Conservation (phyloP, 345 rosid genomes). For the Nasturtium officinale region DNA sequence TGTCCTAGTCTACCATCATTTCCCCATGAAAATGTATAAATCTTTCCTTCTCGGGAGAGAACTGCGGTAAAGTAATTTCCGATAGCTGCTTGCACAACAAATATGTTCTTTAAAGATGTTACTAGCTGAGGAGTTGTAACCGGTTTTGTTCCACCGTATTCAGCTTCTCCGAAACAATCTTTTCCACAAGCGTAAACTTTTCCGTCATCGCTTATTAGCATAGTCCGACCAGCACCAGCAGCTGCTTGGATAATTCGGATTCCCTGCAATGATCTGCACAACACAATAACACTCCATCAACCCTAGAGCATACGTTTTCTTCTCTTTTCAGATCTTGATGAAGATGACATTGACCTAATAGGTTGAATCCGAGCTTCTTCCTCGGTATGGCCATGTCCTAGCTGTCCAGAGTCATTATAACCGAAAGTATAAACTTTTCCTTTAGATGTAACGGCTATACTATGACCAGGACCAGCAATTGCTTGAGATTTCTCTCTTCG, state of each 20-base stretch:
- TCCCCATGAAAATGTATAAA: conserved; percentile 96
- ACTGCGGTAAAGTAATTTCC: conserved; percentile 95
- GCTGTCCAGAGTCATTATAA: conserved; percentile 86
- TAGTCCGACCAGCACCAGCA: conserved; percentile 93
- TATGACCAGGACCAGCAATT: conserved; percentile 95
- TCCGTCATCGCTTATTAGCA: conserved; percentile 92
- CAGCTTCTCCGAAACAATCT: conserved; percentile 88
- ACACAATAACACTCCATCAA: conserved; percentile 33
- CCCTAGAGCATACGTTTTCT: background rate
- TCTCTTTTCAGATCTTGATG: conserved; percentile 8
- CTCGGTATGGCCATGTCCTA: conserved; percentile 80
- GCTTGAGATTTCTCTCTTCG: conserved; percentile 97
- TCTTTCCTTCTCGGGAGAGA: conserved; percentile 88
- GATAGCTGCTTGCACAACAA: conserved; percentile 92
- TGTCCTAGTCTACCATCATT: conserved; percentile 77
- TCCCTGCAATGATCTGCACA: conserved; percentile 91
- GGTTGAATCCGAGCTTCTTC: conserved; percentile 80
- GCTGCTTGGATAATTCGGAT: conserved; percentile 95
- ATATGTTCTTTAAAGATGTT: conserved; percentile 78
- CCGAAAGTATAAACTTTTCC: conserved; percentile 86
- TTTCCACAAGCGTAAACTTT: conserved; percentile 84
- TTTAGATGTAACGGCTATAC: conserved; percentile 79
- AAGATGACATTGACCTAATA: conserved; percentile 66
- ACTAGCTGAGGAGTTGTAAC: conserved; percentile 76
- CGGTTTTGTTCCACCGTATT: conserved; percentile 58